These are phyloP conservation scores for Gardenia jasminoides DNA, from an alignment of 257 asterid species.

Conservation along the genomic window DNA sequence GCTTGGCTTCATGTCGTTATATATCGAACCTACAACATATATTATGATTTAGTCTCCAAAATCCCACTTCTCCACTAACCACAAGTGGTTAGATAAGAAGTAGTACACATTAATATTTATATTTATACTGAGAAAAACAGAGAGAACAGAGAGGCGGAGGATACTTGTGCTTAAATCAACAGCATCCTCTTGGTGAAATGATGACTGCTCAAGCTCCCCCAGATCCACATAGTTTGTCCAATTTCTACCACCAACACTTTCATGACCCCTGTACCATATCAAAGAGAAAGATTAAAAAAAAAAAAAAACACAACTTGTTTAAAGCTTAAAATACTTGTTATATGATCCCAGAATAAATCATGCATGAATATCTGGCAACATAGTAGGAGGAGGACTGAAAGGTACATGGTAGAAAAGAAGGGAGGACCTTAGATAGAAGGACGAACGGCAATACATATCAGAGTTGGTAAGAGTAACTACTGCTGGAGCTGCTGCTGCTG, in stretches of 20 bases:
- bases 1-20: constrained; percentile 49
- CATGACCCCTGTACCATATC: constrained; percentile 41
- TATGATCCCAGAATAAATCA: not conserved
- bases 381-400: not conserved
- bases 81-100: constrained; percentile 2
- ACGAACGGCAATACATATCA: constrained; percentile 60
- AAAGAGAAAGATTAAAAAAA: not conserved
- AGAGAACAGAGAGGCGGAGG: not conserved
- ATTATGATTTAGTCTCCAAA: constrained; percentile 1
- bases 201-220: constrained; percentile 64
- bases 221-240: constrained; percentile 45
- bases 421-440: constrained; percentile 63
- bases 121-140: not conserved
- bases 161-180: constrained; percentile 58
- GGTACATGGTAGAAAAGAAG: not conserved
- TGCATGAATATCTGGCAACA: not conserved
- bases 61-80: not conserved
- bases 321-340: not conserved
- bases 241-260: constrained; percentile 36
- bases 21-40: constrained; percentile 36
- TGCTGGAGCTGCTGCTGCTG: constrained; percentile 20
- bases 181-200: constrained; percentile 52
- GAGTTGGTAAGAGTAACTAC: constrained; percentile 33
- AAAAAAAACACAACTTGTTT: not conserved
- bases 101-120: not conserved